These are phyloP conservation scores for Astraeus odoratus DNA, from an alignment of 768 basidiomycete species.

Conservation along the genomic window DNA sequence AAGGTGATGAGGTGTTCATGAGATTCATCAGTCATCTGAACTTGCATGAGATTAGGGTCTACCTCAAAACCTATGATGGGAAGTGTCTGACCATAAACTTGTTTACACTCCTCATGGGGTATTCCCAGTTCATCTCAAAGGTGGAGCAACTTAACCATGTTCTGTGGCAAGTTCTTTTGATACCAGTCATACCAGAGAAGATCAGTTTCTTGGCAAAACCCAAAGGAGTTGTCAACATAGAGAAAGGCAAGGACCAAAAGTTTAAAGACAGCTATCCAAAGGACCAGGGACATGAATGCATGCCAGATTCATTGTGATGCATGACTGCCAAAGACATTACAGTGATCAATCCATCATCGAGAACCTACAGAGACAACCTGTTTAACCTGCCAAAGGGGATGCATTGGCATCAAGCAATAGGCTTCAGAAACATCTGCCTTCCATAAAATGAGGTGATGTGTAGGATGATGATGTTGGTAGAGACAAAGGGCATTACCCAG, in stretches of 20 bases:
- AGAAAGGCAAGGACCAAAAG: conserved; percentile 10
- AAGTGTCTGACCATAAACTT: conserved; percentile 27
- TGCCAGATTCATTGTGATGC: conserved; percentile 21
- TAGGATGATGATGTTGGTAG: not conserved
- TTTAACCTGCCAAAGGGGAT: conserved; percentile 34
- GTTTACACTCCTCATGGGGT: conserved; percentile 34
- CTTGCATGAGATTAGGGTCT: conserved; percentile 19
- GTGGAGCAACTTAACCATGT: not conserved
- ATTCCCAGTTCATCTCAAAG: conserved; percentile 36
- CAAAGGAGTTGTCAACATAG: conserved; percentile 25
- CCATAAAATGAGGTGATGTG: conserved; percentile 6
- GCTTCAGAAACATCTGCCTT: conserved; percentile 35
- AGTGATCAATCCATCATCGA: conserved; percentile 14
- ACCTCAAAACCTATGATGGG: conserved; percentile 33
- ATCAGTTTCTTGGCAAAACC: not conserved
- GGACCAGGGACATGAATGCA: conserved; percentile 26
- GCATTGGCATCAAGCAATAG: conserved; percentile 30
- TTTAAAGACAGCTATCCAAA: conserved; percentile 22
- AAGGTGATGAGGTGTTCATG: conserved; percentile 9
- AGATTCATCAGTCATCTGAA: conserved; percentile 15
- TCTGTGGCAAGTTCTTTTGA: conserved; percentile 8
- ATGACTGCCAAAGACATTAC: conserved; percentile 19
- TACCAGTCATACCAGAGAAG: conserved; percentile 15
- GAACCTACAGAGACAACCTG: conserved; percentile 27
- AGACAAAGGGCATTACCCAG: conserved; percentile 13